Percentiles rank a stretch among this genome's conserved stretches.
Evolutionary conservation across 805 yeast genomes (phyloP).

Genomic region (Kodamaea kaohsiungensis): DNA sequence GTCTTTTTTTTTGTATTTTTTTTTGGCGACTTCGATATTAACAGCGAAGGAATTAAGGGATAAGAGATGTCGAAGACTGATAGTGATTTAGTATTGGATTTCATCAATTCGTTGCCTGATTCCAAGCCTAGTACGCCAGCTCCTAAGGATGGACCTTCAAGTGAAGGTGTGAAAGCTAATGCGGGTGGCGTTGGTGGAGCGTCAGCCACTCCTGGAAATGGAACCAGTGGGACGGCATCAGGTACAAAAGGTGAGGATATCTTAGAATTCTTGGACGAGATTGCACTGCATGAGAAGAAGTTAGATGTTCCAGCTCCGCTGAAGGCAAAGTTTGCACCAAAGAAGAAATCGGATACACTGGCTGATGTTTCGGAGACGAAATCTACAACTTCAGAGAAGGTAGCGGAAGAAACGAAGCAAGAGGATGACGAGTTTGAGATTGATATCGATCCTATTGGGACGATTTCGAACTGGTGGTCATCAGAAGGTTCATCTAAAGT

Average conservation of each 20-base stretch:
- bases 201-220: slow-evolving; percentile 25
- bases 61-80: slow-evolving; percentile 35
- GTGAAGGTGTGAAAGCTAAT: slow-evolving; percentile 12
- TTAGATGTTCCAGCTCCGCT: slow-evolving; percentile 29
- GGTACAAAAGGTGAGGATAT: slow-evolving; percentile 50
- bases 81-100: slow-evolving; percentile 76
- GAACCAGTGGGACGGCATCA: slow-evolving; percentile 14
- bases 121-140: slow-evolving; percentile 36
- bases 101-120: slow-evolving; percentile 78
- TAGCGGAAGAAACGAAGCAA: background rate
- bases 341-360: slow-evolving; percentile 13
- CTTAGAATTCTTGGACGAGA: slow-evolving; percentile 62
- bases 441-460: slow-evolving; percentile 10
- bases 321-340: slow-evolving; percentile 38
- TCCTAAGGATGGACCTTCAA: slow-evolving; percentile 22
- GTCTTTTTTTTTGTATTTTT: too few species aligned
- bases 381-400: background rate
- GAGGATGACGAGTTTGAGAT: background rate
- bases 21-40: background rate
- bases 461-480: slow-evolving; percentile 72
- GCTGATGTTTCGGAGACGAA: background rate
- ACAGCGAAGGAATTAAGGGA: background rate
- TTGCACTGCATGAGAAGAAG: slow-evolving; percentile 56
- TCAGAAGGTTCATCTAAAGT: slow-evolving; percentile 67
- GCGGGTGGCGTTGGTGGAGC: slow-evolving; percentile 1